Evolutionary conservation across 768 basidiomycete species (phyloP), one percentile per base, ranked within the genome.

Genomic region (Kwoniella europaea): DNA sequence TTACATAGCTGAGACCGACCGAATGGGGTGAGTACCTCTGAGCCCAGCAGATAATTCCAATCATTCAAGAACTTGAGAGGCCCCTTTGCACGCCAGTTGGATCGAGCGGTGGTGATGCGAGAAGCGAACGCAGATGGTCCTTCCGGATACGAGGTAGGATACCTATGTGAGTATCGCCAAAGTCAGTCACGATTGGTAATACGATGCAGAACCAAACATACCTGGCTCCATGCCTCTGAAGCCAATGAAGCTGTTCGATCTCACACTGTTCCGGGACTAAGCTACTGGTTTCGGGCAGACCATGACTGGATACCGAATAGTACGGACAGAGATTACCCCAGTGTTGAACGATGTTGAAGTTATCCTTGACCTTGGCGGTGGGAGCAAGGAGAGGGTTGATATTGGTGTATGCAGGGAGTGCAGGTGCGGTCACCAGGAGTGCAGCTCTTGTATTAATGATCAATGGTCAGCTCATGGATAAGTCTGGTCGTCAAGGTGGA

Each of bases 31-130:
- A 95, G 85, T 42, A 87, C 75, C 79, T 97, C 94, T 85, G 90
- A 90, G 15, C 94, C 95, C 2, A 98, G 88, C 76, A 92, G 91
- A 84, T 93, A 95, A 80, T 88, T 44, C 93, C 94, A 97, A 35
- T 87, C 86, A 78, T 94, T 93, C 85, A 97, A 84, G 80, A 96
- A 97, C 0, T 85, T 80, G 16, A 96, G 83, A 3, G 88, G 85
- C 0, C 90, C 92, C 1, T 86, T 86, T 0, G 89, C 90, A 29
- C 63, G 63, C 22, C 71, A 68, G n/a, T 62, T 58, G 7, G 69
- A 68, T 65, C 61, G 58, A n/a, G 70, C 68, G 22, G 43, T 74
- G 43, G 67, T 71, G 55, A 81, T 44, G 24, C 78, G 56, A 22
- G 59, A 58, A 12, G 70, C 78, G 24, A 81, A 44, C 9, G 71